Evolutionary conservation across 176 grass and related monocot species (phyloP), one percentile per base, ranked within the genome.

Genomic region (Guadua angustifolia): DNA sequence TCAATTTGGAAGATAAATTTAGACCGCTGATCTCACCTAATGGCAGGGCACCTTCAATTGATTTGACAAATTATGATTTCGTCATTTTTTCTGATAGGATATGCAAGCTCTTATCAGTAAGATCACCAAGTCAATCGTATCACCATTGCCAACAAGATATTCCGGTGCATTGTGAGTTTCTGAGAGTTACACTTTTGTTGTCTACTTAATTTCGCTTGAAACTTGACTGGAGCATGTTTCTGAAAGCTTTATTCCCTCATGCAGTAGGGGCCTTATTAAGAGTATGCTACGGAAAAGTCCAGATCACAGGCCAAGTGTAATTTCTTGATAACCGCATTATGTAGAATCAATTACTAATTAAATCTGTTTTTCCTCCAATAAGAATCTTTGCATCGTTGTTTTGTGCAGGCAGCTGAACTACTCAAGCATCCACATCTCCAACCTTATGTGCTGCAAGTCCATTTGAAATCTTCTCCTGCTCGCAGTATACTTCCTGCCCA

Each of bases 231-330:
- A 16, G 17, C 33, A 46, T 83, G 24, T 56, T 45, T 66, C 39
- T 33, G 50, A 55, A 66, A 38, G 72, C 44, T 82, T 90, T 16
- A 5, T 87, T 79, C 16, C 4, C 35, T 86, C 53, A 25, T 88
- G 60, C 85, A 97, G 92, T 83, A 79, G 94, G 73, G 91, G 94
- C 71, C 92, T 97, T 13, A 82, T 94, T 63, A 92, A 89, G 85
- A 97, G 92, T 74, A 92, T 97, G 94, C 75, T 97, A 18, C 80
- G 92, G 9, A 97, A 83, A 85, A 91, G 86, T 85, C 92, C 92
- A 69, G 92, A 97, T 74, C 94, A 92, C 69, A 91, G 89, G 26
- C 94, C 94, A 92, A 97, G 85, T 63, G 91, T 97, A 94, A 77
- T 87, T 83, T 67, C 71, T 75, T 35, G 21, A 60, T 47, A 79